Base-by-base conservation (phyloP, 352 stramenopile species). In the Achlya hypogyna region DNA sequence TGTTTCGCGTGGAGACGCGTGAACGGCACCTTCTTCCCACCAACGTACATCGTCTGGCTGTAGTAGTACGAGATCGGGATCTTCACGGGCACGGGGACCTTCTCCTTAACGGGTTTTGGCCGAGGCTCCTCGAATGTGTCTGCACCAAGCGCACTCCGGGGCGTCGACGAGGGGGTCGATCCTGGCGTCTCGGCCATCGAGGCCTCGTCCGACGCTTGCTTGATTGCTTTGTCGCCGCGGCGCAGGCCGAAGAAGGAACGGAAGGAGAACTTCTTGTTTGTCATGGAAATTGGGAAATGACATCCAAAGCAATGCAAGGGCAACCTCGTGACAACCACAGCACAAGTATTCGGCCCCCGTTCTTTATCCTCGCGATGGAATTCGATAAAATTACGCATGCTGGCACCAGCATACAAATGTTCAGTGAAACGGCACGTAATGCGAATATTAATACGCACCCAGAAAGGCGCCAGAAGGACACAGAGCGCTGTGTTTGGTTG, bases 21-120 rank as follows among this genome's bases (percentile, higher is more conserved):
- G 27, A 51, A 64, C 35, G 54, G 54, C 22, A 64, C 28, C 54
- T 64, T 64, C 38, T 64, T 64, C 22, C 54, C 54, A 25, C 54
- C 54, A 52, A 64, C 54, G 34, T 51, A 64, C 31, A 38, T 64
- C 23, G 23, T 25, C 32, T 4, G 29, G 20, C 29, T 35, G 38
- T 52, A 64, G 32, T 51, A 52, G 54, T 64, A 32, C 34, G 45
- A n/a, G n/a, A 64, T 23, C 0, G 54, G 54, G 27, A 64, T 64
- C 1, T n/a, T 2, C n/a, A 64, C 54, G 31, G 54, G 54, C 22
- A 52, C 54, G 25, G 25, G 31, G 18, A 43, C 29, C 25, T 62
- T 62, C 31, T 45, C 10, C 53, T 16, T 9, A 10, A 45, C 38
- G 2, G n/a, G n/a, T n/a, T n/a, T n/a, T n/a, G n/a, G n/a, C n/a